phyloP scores from a whole-genome alignment of 805 yeast species.

The Priceomyces haplophilus region DNA sequence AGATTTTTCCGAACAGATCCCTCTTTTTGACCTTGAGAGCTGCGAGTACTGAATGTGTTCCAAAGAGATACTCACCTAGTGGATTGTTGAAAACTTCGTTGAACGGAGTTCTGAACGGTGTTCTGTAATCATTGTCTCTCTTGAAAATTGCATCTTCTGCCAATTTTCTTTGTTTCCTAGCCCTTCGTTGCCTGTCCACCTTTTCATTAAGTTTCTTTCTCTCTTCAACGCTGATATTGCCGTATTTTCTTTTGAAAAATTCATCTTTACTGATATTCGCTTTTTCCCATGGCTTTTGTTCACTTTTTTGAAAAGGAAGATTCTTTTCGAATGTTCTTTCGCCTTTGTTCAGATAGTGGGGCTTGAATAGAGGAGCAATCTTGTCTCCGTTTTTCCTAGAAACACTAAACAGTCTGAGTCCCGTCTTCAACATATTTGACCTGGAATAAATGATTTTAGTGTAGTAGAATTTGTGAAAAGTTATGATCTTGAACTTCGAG shows the following conservation, averaged over 20 bases:
- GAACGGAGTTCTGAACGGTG: slow-evolving; percentile 1
- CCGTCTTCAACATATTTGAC: slow-evolving; percentile 4
- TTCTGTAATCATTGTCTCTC: slow-evolving; percentile 1
- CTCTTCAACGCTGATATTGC: slow-evolving; percentile 24
- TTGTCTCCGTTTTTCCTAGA: slow-evolving; percentile 1
- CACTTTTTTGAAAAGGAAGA: slow-evolving; percentile 17
- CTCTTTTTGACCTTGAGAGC: slow-evolving; percentile 61
- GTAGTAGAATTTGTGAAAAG: not conserved
- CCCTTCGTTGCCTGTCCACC: slow-evolving; percentile 30
- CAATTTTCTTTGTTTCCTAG: slow-evolving; percentile 23
- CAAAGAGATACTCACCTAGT: slow-evolving; percentile 66
- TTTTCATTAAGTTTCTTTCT: slow-evolving; percentile 26
- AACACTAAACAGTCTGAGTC: slow-evolving; percentile 7
- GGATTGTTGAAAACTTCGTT: slow-evolving; percentile 34
- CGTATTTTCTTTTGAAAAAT: slow-evolving; percentile 36
- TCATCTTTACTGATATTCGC: slow-evolving; percentile 36
- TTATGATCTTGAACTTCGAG: not conserved
- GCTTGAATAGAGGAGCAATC: slow-evolving; percentile 8
- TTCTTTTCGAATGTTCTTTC: slow-evolving; percentile 23
- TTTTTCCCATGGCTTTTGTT: slow-evolving; percentile 35
- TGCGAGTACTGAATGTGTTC: slow-evolving; percentile 71
- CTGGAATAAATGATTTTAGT: not conserved
- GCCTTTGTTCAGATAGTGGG: slow-evolving; percentile 9
- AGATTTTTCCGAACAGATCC: slow-evolving; percentile 48
- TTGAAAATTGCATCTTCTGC: slow-evolving; percentile 7